phyloP scores from a whole-genome alignment of 2,329 filamentous ascomycete genomes.

The Colletotrichum coccodes region DNA sequence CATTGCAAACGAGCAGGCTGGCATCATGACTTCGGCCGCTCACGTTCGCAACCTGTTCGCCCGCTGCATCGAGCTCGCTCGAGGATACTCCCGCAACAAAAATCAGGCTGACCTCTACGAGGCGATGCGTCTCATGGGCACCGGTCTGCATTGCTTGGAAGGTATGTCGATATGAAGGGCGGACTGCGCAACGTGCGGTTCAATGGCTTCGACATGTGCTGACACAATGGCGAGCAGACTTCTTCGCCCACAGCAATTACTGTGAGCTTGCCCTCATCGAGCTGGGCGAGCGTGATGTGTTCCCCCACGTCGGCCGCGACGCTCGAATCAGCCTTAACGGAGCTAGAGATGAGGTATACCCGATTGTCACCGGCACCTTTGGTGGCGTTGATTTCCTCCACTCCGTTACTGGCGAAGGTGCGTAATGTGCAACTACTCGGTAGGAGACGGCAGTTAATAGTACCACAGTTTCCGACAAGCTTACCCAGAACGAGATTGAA shows the following conservation, averaged over 20 bases:
- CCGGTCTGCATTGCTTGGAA: slow-evolving; percentile 89
- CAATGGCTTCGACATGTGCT: slow-evolving; percentile 5
- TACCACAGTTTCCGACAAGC: slow-evolving; percentile 81
- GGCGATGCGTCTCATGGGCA: slow-evolving; percentile 86
- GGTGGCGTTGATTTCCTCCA: slow-evolving; percentile 95
- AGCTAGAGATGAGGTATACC: slow-evolving; percentile 75
- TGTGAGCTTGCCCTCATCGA: slow-evolving; percentile 88
- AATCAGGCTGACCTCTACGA: slow-evolving; percentile 86
- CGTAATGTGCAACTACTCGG: slow-evolving; percentile 16
- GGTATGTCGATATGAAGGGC: slow-evolving; percentile 50
- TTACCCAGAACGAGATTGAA: slow-evolving; percentile 90
- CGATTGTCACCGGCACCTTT: slow-evolving; percentile 90
- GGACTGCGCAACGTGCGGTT: not conserved
- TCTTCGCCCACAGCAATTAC: slow-evolving; percentile 94
- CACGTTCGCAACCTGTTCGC: slow-evolving; percentile 80
- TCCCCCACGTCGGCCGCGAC: slow-evolving; percentile 84
- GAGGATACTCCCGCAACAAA: slow-evolving; percentile 72
- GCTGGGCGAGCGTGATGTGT: slow-evolving; percentile 81
- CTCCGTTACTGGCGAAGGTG: slow-evolving; percentile 78
- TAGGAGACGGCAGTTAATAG: slow-evolving; percentile 29
- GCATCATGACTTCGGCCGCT: slow-evolving; percentile 84
- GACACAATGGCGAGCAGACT: slow-evolving; percentile 64
- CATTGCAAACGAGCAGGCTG: slow-evolving; percentile 84
- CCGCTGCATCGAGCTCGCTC: slow-evolving; percentile 81
- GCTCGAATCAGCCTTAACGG: slow-evolving; percentile 78